phyloP scores from a whole-genome alignment of 1,284 basidiomycete genomes.

The Violaceomyces palustris region DNA sequence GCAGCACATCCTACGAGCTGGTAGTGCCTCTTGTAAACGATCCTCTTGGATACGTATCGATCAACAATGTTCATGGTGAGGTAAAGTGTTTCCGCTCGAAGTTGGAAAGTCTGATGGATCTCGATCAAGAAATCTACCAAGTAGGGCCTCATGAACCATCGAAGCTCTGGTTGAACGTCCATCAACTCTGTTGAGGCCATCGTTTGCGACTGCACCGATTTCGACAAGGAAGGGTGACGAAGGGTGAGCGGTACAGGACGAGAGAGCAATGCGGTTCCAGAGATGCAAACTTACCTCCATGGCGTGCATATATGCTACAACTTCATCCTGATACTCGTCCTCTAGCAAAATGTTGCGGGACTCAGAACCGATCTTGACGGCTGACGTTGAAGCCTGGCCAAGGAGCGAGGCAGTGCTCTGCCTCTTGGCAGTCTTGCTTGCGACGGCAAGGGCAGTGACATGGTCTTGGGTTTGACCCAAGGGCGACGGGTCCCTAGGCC shows the following conservation, averaged over 20 bases:
- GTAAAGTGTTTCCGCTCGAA: conserved; percentile 96
- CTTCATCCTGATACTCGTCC: conserved; percentile 92
- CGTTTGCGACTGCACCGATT: conserved; percentile 69
- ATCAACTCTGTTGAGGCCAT: conserved; percentile 86
- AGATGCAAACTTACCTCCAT: too few species aligned
- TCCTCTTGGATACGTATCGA: conserved; percentile 94
- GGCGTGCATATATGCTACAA: conserved; percentile 84
- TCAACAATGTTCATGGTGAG: conserved; percentile 98
- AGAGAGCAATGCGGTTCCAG: conserved; percentile 1
- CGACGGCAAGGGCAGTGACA: conserved; percentile 2
- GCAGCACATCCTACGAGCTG: conserved; percentile 98
- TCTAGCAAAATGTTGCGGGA: conserved; percentile 57
- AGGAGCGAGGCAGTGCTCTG: conserved; percentile 20
- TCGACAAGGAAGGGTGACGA: too few species aligned
- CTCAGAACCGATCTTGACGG: conserved; percentile 13
- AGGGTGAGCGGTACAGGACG: conserved; percentile 7
- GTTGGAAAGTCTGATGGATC: conserved; percentile 81
- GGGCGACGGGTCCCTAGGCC: conserved; percentile 20
- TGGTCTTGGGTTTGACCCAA: conserved; percentile 20
- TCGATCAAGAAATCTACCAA: conserved; percentile 98
- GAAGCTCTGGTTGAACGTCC: conserved; percentile 96
- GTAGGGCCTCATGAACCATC: conserved; percentile 84
- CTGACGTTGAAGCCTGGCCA: conserved; percentile 4
- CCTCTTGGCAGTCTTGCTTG: conserved; percentile 12
- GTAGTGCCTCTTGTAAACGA: conserved; percentile 98